These are phyloP conservation scores for Phytophthora megakarya DNA, from an alignment of 352 stramenopile species.

Conservation along the genomic window DNA sequence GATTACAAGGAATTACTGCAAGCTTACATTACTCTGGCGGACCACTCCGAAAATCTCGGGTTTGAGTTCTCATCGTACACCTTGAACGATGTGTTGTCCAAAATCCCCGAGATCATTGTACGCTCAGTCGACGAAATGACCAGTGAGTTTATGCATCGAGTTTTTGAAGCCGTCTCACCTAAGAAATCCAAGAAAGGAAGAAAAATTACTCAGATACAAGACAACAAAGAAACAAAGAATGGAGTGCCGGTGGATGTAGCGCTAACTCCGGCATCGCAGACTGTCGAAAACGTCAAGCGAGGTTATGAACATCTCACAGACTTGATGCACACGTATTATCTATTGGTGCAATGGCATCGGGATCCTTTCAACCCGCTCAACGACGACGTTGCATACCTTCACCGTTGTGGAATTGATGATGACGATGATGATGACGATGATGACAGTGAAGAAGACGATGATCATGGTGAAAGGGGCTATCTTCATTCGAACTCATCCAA, in stretches of 20 bases:
- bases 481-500: constrained; percentile 30
- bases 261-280: constrained; percentile 36
- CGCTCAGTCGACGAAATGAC: constrained; percentile 78
- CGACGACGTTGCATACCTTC: constrained; percentile 70
- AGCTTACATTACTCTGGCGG: constrained; percentile 78
- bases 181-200: constrained; percentile 40
- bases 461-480: constrained; percentile 45
- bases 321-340: constrained; percentile 90
- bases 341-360: constrained; percentile 90
- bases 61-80: constrained; percentile 81
- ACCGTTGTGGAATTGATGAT: constrained; percentile 83
- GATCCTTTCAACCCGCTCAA: constrained; percentile 84
- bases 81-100: constrained; percentile 70
- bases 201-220: not conserved
- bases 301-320: constrained; percentile 76
- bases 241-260: constrained; percentile 15
- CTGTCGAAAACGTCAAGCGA: constrained; percentile 62
- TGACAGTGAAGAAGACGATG: constrained; percentile 58
- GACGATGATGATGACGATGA: constrained; percentile 80
- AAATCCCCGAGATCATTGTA: constrained; percentile 81
- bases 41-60: constrained; percentile 75
- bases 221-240: constrained; percentile 33
- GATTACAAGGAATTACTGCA: constrained; percentile 84
- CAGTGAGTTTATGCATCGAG: constrained; percentile 45
- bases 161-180: constrained; percentile 51